Evolutionary conservation across 305 asterid species (phyloP), one percentile per base, ranked within the genome.

Genomic region (Ruellia speciosa): DNA sequence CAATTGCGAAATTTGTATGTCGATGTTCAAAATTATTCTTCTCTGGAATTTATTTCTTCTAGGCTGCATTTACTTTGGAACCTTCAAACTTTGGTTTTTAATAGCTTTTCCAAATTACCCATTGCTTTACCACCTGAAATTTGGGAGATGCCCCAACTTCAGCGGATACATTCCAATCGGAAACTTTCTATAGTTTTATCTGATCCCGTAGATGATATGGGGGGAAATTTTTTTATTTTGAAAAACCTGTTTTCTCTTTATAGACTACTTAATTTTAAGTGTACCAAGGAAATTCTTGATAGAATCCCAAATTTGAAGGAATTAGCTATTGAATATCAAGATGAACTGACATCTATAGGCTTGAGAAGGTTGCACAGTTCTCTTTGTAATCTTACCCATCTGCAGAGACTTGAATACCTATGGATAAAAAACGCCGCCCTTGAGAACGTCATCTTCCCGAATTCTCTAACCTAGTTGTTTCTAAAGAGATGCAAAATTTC

Each of bases 121-220:
- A 24, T 24, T 1, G 31, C 4, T 24, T 24, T 52, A 11, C 58
- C n/a, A 15, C 24, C 20, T 49, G 19, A 37, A n/a, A 56, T 56
- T 14, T 56, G 31, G 49, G 39, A 40, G 49, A 37, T 56, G 61
- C 49, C 24, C 1, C 31, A 56, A 15, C 41, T 56, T 9, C 34
- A 50, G 49, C 31, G 31, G 31, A 24, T 24, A 24, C 49, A 56
- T 41, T 9, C 24, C 45, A 10, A 15, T 11, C n/a, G n/a, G n/a
- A 28, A 5, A n/a, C 12, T n/a, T 3, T 14, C 18, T 12, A 4
- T 14, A 0, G 3, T 18, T 18, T 33, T 55, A 4, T 47, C 60
- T n/a, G 45, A 55, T 5, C 60, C 60, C 3, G 60, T 9, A 55
- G 31, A 24, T 24, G 31, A 4, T 24, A n/a, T 11, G 4, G 46